Evolutionary conservation across 2,329 filamentous ascomycete genomes (phyloP).

Genomic region (Aspergillus flavus): DNA sequence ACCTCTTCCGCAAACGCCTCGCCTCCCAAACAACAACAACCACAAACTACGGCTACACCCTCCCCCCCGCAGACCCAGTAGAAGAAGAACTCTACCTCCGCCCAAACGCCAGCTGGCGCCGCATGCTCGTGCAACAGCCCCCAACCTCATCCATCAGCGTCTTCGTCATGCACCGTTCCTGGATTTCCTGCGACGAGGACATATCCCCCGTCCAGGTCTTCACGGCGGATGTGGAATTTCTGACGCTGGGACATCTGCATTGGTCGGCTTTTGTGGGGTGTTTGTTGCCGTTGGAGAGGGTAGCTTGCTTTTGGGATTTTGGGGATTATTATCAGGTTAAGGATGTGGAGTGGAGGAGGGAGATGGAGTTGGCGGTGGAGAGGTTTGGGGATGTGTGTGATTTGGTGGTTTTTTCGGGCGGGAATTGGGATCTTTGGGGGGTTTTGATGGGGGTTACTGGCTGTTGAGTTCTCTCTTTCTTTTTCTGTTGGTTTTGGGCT

Average conservation of each 20-base stretch:
- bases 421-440: not conserved
- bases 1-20: not conserved
- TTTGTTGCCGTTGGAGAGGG: not conserved
- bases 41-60: not conserved
- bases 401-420: not conserved
- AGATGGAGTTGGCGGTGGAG: not conserved
- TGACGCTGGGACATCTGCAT: not conserved
- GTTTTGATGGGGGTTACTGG: not conserved
- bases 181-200: not conserved
- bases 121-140: not conserved
- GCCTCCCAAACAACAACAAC: not conserved
- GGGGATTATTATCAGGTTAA: not conserved
- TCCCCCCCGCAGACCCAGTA: not conserved
- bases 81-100: not conserved
- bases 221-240: not conserved
- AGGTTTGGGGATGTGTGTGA: not conserved
- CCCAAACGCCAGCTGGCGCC: not conserved
- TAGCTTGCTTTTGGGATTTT: not conserved
- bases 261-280: not conserved
- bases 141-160: not conserved
- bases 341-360: not conserved
- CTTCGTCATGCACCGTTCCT: not conserved
- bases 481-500: not conserved
- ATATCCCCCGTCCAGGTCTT: not conserved
- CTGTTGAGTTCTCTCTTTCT: not conserved